Conservation (phyloP, 2,329 filamentous ascomycete species). For the Penicillium sp. region DNA sequence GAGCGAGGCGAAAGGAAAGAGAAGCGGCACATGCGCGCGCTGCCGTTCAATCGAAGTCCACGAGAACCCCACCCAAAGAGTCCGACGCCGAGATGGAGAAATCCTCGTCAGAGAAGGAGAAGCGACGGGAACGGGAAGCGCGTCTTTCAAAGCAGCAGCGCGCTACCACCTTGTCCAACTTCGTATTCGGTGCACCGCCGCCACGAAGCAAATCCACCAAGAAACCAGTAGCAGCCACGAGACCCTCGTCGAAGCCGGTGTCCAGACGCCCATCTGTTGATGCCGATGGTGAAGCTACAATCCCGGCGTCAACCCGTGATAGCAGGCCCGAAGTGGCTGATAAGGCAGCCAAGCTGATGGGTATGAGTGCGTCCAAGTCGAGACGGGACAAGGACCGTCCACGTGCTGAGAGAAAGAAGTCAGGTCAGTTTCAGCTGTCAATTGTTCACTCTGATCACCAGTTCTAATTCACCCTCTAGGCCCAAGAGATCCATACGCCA, state of each 20-base stretch:
- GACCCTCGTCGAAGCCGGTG: conserved; percentile 49
- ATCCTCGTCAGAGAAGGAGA: conserved; percentile 68
- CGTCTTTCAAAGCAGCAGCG: conserved; percentile 54
- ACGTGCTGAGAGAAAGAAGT: conserved; percentile 50
- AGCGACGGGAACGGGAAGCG: conserved; percentile 44
- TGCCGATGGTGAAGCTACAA: conserved; percentile 53
- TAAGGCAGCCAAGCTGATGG: conserved; percentile 78
- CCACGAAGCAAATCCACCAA: conserved; percentile 63
- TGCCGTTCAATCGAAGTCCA: conserved; percentile 55
- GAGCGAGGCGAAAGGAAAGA: conserved; percentile 37
- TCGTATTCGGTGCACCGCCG: conserved; percentile 64
- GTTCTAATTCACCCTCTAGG: conserved; percentile 14
- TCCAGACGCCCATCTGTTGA: conserved; percentile 68
- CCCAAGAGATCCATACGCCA: conserved; percentile 56
- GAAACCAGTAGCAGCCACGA: conserved; percentile 54
- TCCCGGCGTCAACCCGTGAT: conserved; percentile 70
- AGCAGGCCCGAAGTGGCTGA: conserved; percentile 60
- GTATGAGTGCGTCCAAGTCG: conserved; percentile 47
- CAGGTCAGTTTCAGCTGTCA: conserved; percentile 24
- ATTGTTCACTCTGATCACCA: not conserved
- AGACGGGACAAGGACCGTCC: conserved; percentile 38
- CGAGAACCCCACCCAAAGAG: conserved; percentile 57
- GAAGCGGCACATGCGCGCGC: conserved; percentile 32
- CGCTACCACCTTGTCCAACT: conserved; percentile 54
- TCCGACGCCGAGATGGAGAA: conserved; percentile 56